A percentile compares a stretch with the other conserved stretches of the same genome.
These are phyloP conservation scores for Solanum chacoense DNA, from an alignment of 305 asterid genomes.

Conservation along the genomic window DNA sequence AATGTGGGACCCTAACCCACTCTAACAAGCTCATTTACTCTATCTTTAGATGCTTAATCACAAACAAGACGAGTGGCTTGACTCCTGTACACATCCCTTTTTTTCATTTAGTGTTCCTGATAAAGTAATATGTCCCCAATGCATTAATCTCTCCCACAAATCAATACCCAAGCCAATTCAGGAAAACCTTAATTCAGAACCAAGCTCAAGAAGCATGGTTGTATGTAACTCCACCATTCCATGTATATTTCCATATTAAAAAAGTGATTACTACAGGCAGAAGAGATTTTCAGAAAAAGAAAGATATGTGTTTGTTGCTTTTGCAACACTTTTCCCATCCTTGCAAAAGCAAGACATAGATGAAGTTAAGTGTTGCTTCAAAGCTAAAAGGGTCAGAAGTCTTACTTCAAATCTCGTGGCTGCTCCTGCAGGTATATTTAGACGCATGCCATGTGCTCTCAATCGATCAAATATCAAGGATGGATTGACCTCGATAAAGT, in stretches of 20 bases:
- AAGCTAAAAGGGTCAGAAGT: conserved; percentile 14
- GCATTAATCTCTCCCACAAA: background rate
- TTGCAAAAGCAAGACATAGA: background rate
- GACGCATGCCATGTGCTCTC: conserved; percentile 69
- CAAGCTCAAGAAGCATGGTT: background rate
- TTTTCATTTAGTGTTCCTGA: background rate
- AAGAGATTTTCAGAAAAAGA: background rate
- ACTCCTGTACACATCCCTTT: background rate
- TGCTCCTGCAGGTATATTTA: conserved; percentile 91
- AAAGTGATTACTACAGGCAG: background rate
- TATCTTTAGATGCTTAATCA: background rate
- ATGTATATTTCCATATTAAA: background rate
- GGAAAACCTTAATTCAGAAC: background rate
- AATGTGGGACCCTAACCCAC: background rate
- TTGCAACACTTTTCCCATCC: background rate
- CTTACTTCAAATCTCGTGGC: conserved; percentile 87
- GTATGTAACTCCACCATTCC: background rate
- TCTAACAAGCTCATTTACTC: background rate
- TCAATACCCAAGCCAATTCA: background rate
- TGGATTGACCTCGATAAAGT: conserved; percentile 84
- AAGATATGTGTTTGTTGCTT: background rate
- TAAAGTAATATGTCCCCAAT: background rate
- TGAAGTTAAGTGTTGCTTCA: background rate
- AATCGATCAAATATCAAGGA: conserved; percentile 62
- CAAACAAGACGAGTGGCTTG: background rate